Conservation (phyloP, 108 stramenopile species). For the Nitzschia sp. region DNA sequence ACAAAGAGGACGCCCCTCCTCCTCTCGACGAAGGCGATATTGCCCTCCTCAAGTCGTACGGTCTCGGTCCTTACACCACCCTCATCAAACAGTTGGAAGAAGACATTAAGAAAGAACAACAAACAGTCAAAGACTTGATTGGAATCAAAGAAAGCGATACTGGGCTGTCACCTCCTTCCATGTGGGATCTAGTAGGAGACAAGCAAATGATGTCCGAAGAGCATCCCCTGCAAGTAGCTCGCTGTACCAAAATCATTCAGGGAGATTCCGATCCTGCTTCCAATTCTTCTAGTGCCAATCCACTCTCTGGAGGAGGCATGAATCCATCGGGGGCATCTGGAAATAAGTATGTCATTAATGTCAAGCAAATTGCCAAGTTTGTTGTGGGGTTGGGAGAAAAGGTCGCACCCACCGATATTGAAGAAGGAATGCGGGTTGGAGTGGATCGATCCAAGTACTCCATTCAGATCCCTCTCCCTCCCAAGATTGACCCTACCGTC, state of each 20-base stretch:
- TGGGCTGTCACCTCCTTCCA: conserved; percentile 94
- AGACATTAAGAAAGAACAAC: conserved; percentile 93
- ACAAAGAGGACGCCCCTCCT: conserved; percentile 83
- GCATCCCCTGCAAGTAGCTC: conserved; percentile 94
- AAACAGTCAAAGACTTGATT: conserved; percentile 96
- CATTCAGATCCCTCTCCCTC: conserved; percentile 98
- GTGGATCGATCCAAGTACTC: conserved; percentile 95
- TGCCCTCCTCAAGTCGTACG: conserved; percentile 96
- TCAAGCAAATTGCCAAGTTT: conserved; percentile 99
- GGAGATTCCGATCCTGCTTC: conserved; percentile 29
- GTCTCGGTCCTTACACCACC: conserved; percentile 92
- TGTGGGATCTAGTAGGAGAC: conserved; percentile 99
- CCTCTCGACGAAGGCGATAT: conserved; percentile 98
- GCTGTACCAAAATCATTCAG: conserved; percentile 97
- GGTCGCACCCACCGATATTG: conserved; percentile 98
- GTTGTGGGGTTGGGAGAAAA: conserved; percentile 96
- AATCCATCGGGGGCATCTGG: conserved; percentile 21
- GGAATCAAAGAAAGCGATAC: conserved; percentile 99
- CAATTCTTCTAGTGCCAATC: conserved; percentile 1
- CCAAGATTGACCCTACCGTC: conserved; percentile 99
- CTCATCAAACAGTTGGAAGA: conserved; percentile 93
- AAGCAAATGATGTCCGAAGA: conserved; percentile 99
- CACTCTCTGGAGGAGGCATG: conserved; percentile 27
- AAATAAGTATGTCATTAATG: conserved; percentile 98
- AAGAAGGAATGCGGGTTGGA: conserved; percentile 99